These are phyloP conservation scores for Fusarium oligoseptatum DNA, from an alignment of 2,329 filamentous ascomycete genomes.

Conservation along the genomic window DNA sequence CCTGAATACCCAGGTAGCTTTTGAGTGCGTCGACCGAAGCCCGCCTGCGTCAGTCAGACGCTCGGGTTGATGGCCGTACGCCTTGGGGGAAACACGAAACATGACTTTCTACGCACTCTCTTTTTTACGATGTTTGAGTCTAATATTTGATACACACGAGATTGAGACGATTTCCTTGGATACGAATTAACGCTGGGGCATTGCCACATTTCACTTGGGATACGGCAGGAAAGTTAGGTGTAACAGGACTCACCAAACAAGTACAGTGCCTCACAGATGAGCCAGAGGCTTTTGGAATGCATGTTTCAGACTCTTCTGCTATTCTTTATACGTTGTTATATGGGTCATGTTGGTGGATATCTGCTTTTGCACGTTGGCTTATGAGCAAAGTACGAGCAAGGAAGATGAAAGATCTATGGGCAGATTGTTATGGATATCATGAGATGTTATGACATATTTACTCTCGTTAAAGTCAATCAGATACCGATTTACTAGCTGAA, in stretches of 20 bases:
- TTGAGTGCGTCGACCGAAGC: background rate
- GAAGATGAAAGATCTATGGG: background rate
- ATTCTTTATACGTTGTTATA: background rate
- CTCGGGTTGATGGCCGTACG: background rate
- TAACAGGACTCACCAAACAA: slow-evolving; percentile 42
- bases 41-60: background rate
- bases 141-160: slow-evolving; percentile 13
- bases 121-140: slow-evolving; percentile 1
- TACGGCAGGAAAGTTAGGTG: slow-evolving; percentile 33
- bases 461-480: background rate
- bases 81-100: slow-evolving; percentile 22
- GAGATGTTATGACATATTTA: background rate
- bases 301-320: slow-evolving; percentile 18
- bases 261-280: slow-evolving; percentile 14
- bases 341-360: background rate
- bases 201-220: slow-evolving; percentile 13
- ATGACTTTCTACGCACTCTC: background rate
- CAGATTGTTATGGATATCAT: slow-evolving; percentile 5
- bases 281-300: slow-evolving; percentile 1
- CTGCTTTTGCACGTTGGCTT: background rate
- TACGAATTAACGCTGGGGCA: slow-evolving; percentile 10
- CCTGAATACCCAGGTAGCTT: background rate
- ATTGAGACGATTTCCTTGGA: slow-evolving; percentile 5
- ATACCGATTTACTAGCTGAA: background rate
- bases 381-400: background rate